Percentiles rank a stretch among this genome's conserved stretches.
Evolutionary conservation across 192 early-diverging fungal species (phyloP).

Genomic region (Linderina pennispora): DNA sequence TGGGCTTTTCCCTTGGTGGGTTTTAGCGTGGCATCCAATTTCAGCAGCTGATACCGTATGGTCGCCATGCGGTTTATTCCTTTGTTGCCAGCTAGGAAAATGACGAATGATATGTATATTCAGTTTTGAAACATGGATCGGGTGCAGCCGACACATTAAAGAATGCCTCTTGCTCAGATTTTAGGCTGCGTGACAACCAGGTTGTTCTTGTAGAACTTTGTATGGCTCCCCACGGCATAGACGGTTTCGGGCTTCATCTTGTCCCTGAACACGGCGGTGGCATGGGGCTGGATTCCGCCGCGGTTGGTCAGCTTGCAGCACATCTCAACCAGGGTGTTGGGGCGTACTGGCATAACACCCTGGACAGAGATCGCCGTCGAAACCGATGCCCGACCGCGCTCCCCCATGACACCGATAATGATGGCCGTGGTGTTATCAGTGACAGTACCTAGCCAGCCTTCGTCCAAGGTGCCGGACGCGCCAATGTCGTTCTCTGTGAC

Average conservation of each 20-base stretch:
- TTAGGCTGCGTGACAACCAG: conserved; percentile 25
- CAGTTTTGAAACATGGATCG: too few species aligned
- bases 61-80: too few species aligned
- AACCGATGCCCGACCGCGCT: conserved; percentile 10
- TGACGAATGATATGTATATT: too few species aligned
- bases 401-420: conserved; percentile 9
- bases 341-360: conserved; percentile 9
- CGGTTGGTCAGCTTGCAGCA: conserved; percentile 9
- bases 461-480: too few species aligned
- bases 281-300: conserved; percentile 20
- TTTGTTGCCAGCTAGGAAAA: too few species aligned
- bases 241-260: conserved; percentile 5
- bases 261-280: conserved; percentile 20
- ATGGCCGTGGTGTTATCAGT: conserved; percentile 31
- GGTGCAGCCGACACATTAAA: too few species aligned
- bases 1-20: too few species aligned
- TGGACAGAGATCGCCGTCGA: conserved; percentile 23
- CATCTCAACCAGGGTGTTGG: conserved; percentile 19
- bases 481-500: too few species aligned
- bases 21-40: too few species aligned
- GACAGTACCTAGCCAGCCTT: conserved; percentile 28
- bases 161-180: conserved; percentile 4
- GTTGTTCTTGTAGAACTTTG: conserved; percentile 27
- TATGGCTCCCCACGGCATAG: conserved; percentile 20
- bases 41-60: too few species aligned